A percentile compares a stretch with the other conserved stretches of the same genome.
Conservation (phyloP, 78 protist genomes). For the Dictyostelium citrinum region DNA sequence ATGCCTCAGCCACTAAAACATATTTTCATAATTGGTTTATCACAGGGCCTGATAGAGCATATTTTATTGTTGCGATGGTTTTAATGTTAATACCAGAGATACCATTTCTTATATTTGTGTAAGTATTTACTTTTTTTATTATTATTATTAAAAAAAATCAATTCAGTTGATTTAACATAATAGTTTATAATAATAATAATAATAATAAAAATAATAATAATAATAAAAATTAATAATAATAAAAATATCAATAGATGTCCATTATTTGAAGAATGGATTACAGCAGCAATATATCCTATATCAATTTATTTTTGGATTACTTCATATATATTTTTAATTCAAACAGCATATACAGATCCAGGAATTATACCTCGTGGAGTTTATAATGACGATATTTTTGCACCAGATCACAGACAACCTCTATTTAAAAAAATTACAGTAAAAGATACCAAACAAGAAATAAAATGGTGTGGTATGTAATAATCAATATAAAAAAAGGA, state of each 20-base stretch:
- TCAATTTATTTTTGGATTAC: conserved; percentile 65
- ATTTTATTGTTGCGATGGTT: conserved; percentile 26
- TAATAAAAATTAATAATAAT: too few relatives aligned
- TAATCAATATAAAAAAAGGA: background rate
- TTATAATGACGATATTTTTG: conserved; percentile 48
- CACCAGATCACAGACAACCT: conserved; percentile 67
- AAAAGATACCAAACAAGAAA: conserved; percentile 28
- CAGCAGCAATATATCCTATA: conserved; percentile 42
- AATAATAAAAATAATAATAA: background rate
- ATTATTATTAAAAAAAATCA: too few relatives aligned
- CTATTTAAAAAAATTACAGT: conserved; percentile 18
- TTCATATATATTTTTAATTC: conserved; percentile 8
- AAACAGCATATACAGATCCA: conserved; percentile 75
- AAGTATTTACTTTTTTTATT: background rate
- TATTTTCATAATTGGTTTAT: conserved; percentile 36
- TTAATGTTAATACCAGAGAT: conserved; percentile 71
- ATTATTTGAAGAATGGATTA: conserved; percentile 63
- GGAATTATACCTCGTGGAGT: conserved; percentile 68
- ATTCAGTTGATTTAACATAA: too few relatives aligned
- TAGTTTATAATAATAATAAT: background rate
- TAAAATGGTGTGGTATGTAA: conserved; percentile 70
- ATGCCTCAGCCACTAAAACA: conserved; percentile 4
- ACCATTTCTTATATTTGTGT: conserved; percentile 72
- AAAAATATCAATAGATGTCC: conserved; percentile 23
- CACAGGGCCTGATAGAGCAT: conserved; percentile 75